Conservation (phyloP, 2,329 filamentous ascomycete species). For the Ophiostoma ips region DNA sequence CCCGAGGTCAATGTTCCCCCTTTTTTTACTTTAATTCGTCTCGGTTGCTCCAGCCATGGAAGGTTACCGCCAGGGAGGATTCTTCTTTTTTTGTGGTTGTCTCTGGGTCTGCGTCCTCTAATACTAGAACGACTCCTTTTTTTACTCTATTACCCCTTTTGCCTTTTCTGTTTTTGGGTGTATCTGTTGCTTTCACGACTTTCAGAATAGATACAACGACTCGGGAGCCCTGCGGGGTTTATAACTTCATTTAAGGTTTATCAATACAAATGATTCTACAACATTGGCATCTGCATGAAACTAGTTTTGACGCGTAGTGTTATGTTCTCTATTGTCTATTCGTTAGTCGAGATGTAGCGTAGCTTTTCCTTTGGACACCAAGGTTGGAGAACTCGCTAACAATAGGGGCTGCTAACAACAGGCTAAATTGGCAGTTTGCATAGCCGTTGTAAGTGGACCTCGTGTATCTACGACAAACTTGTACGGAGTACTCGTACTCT, state of each 20-base stretch:
- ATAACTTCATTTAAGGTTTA: not conserved
- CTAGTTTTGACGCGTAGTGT: not conserved
- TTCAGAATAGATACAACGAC: constrained; percentile 7
- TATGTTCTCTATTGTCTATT: too few species aligned
- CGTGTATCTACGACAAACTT: too few species aligned
- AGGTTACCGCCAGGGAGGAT: not conserved
- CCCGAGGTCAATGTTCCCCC: not conserved
- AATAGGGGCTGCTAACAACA: too few species aligned
- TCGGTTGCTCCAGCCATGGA: not conserved
- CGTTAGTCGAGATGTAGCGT: too few species aligned
- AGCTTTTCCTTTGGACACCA: too few species aligned
- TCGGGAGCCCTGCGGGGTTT: constrained; percentile 1
- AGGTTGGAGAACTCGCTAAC: too few species aligned
- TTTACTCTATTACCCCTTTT: not conserved
- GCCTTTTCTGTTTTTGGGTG: not conserved
- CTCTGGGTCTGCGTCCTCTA: not conserved
- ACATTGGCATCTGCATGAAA: not conserved
- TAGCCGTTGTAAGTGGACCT: too few species aligned
- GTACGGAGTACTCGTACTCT: too few species aligned
- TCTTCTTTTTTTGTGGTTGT: too few species aligned
- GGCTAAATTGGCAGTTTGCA: too few species aligned
- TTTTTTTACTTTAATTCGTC: not conserved
- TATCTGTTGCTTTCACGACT: not conserved
- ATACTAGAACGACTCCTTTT: not conserved
- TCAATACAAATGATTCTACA: constrained; percentile 9